Evolutionary conservation across 1,284 basidiomycete genomes (phyloP), one percentile per base, ranked within the genome.

Genomic region (Sanghuangporus baumii): DNA sequence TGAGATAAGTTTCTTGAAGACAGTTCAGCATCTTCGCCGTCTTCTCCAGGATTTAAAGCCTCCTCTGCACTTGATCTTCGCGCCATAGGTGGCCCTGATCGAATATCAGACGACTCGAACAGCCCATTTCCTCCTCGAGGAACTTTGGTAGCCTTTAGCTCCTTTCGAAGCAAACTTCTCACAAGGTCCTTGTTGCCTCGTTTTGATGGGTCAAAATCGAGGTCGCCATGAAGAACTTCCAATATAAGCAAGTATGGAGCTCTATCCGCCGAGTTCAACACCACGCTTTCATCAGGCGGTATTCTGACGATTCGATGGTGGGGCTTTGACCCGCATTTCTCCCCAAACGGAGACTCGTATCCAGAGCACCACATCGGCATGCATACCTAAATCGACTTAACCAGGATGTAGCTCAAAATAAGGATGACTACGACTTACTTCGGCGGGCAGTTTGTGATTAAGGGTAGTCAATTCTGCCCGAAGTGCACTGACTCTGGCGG

Each of bases 231-330:
- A 37, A 99, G 81, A 57, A 99, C 89, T 75, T 99, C 97, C 61
- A 99, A 87, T 65, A 98, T 84, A 14, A 99, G 82, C 38, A 99
- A 81, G 72, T 93, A 99, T 1, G 97, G 97, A 1, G 94, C 96
- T 55, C 92, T 85, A 74, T 99, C 96, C 2, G 97, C 97, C 41
- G 96, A 99, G 73, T 99, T 99, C 54, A 99, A 85, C 5, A 99
- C 97, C 40, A 99, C 97, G 50, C 94, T 93, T 78, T 99, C 97
- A 23, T 95, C 94, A 2, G 97, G 96, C 16, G 96, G 96, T 73
- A 99, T 97, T 68, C 97, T 88, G 48, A 99, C 94, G 60, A 99
- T 94, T 43, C 94, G 88, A 72, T 98, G 96, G 73, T 99, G 96
- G 6, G 89, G 85, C 71, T 86, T 79, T 8, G 82, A 78, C 54